Conservation (phyloP, 805 yeast genomes). For the Jamesozyma lodderae region DNA sequence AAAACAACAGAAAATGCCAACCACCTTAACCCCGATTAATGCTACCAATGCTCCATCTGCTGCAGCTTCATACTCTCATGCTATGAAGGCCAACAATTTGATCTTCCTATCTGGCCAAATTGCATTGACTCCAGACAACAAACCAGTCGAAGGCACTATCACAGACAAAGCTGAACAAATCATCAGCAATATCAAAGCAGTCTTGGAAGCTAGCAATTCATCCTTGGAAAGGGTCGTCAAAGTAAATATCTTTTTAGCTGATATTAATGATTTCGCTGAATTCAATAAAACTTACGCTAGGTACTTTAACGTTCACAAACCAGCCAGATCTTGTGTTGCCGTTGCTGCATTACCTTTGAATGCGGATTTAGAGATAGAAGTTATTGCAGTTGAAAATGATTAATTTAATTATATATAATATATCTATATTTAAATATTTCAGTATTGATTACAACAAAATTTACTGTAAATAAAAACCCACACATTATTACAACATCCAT, state of each 20-base stretch:
- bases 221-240: conserved; percentile 77
- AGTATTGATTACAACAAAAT: neutral
- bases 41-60: conserved; percentile 88
- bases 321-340: conserved; percentile 98
- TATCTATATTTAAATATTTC: neutral
- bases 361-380: conserved; percentile 80
- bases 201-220: conserved; percentile 80
- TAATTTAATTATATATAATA: conserved; percentile 4
- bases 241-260: conserved; percentile 80
- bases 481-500: neutral
- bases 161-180: conserved; percentile 72
- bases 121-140: conserved; percentile 77
- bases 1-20: conserved; percentile 2
- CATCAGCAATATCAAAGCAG: conserved; percentile 55
- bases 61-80: conserved; percentile 95
- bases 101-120: conserved; percentile 93
- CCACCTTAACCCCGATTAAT: conserved; percentile 39
- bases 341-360: conserved; percentile 86
- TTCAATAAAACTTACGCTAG: conserved; percentile 78
- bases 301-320: conserved; percentile 70
- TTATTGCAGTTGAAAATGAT: conserved; percentile 67
- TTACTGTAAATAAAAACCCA: too few relatives aligned
- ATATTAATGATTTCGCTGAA: conserved; percentile 75
- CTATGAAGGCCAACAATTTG: conserved; percentile 81
- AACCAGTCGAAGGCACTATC: conserved; percentile 68